Conservation (phyloP, 2,329 filamentous ascomycete genomes). For the Monosporascus sp. region DNA sequence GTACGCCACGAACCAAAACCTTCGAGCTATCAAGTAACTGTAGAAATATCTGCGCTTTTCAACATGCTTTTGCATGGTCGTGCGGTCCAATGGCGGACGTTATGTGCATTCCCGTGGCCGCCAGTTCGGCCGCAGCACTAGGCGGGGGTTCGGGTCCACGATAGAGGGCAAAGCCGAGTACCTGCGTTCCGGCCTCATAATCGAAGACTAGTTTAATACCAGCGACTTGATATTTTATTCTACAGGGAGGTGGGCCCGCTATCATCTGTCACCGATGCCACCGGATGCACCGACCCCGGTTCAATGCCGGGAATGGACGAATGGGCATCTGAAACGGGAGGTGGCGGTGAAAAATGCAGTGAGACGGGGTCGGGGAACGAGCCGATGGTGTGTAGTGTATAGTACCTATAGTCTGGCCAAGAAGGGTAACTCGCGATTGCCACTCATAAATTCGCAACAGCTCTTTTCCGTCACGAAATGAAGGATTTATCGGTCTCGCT, state of each 20-base stretch:
- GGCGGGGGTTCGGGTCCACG: too few species aligned
- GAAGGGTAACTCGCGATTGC: background rate
- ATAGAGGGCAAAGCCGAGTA: too few species aligned
- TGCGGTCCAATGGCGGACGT: too few species aligned
- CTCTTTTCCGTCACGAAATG: too few species aligned
- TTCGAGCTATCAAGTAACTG: too few species aligned
- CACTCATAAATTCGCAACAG: too few species aligned
- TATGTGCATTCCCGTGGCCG: too few species aligned
- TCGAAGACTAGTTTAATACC: background rate
- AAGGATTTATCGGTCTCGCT: too few species aligned
- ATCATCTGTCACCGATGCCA: background rate
- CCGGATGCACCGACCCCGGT: background rate
- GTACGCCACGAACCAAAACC: too few species aligned
- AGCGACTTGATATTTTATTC: background rate
- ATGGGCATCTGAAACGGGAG: background rate
- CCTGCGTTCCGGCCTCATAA: background rate
- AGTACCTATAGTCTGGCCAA: background rate
- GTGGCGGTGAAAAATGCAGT: background rate
- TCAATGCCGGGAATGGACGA: background rate
- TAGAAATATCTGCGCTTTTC: too few species aligned
- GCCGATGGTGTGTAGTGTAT: background rate
- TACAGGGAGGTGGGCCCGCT: background rate
- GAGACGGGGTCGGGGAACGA: background rate
- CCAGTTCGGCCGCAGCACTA: too few species aligned
- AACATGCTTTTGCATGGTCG: too few species aligned